Evolutionary conservation across 305 asterid species (phyloP).

Genomic region (Fraxinus dipetala): DNA sequence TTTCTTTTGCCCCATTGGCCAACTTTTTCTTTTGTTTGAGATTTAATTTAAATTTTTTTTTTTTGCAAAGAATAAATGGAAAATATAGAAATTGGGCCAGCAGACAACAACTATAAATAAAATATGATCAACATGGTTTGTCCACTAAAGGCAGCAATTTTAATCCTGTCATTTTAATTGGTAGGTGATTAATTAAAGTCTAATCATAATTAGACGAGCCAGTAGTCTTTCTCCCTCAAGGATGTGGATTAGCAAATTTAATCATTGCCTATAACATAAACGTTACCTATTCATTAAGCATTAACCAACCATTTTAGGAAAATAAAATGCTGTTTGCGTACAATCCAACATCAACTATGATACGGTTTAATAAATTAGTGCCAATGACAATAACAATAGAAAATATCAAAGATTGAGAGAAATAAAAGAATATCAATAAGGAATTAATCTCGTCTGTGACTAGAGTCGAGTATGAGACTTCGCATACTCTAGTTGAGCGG

Average conservation of each 20-base stretch:
- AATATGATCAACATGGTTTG: neutral
- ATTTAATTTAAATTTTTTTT: too few relatives aligned
- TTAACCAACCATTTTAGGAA: slow-evolving; percentile 23
- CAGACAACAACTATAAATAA: neutral
- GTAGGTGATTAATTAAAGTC: slow-evolving; percentile 25
- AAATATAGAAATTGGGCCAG: neutral
- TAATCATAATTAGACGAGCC: slow-evolving; percentile 24
- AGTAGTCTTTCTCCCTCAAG: slow-evolving; percentile 27
- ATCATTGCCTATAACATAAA: slow-evolving; percentile 14
- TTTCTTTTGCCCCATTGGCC: too few relatives aligned
- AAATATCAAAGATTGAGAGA: neutral
- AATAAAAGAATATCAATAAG: neutral
- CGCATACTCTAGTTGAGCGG: neutral
- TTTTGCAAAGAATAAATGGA: too few relatives aligned
- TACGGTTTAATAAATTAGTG: too few relatives aligned
- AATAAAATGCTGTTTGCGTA: neutral
- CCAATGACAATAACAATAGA: neutral
- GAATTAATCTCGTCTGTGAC: neutral
- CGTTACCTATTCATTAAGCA: slow-evolving; percentile 16
- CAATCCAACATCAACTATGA: neutral
- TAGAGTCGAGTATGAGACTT: neutral
- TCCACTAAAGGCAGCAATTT: slow-evolving; percentile 14
- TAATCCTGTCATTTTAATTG: slow-evolving; percentile 28
- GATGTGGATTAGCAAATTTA: slow-evolving; percentile 18
- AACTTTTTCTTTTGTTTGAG: too few relatives aligned